These are phyloP conservation scores for Podospora conica DNA, from an alignment of 495 filamentous ascomycete genomes.

Conservation along the genomic window DNA sequence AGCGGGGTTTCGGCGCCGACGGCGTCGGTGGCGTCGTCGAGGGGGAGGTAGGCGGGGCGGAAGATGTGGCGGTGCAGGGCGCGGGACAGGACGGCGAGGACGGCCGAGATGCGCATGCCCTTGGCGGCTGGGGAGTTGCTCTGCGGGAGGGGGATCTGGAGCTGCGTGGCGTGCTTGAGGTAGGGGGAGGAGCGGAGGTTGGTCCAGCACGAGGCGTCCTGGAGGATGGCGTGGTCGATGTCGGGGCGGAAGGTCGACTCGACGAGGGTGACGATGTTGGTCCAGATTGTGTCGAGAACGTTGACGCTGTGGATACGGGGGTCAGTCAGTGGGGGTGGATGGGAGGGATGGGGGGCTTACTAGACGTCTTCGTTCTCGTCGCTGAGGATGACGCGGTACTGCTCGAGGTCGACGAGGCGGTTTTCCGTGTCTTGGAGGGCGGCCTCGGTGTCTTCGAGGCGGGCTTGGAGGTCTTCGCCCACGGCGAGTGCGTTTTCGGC, in stretches of 20 bases:
- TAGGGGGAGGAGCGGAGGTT: conserved; percentile 34
- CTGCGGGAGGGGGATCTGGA: conserved; percentile 30
- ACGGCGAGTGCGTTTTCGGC: conserved; percentile 26
- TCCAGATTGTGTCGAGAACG: conserved; percentile 36
- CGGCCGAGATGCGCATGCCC: conserved; percentile 35
- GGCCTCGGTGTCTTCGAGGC: conserved; percentile 24
- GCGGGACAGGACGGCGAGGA: conserved; percentile 32
- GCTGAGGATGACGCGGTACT: conserved; percentile 25
- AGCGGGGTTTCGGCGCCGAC: conserved; percentile 4
- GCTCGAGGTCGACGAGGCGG: conserved; percentile 25
- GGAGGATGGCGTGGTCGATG: conserved; percentile 28
- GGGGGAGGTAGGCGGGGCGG: conserved; percentile 32
- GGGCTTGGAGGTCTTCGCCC: conserved; percentile 23
- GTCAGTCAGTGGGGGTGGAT: not conserved
- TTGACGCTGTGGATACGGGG: conserved; percentile 21
- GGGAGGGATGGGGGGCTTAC: conserved; percentile 11
- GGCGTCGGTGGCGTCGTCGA: conserved; percentile 26
- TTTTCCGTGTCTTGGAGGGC: conserved; percentile 17
- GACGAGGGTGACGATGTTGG: conserved; percentile 31
- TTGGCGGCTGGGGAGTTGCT: conserved; percentile 33
- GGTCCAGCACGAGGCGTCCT: conserved; percentile 33
- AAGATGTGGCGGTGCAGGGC: conserved; percentile 32
- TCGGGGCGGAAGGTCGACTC: conserved; percentile 31
- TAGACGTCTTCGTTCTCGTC: conserved; percentile 28
- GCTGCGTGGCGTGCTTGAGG: conserved; percentile 33